Percentiles rank a stretch among this genome's conserved stretches.
These are phyloP conservation scores for Kluyveromyces aestuarii DNA, from an alignment of 805 yeast genomes.

Conservation along the genomic window DNA sequence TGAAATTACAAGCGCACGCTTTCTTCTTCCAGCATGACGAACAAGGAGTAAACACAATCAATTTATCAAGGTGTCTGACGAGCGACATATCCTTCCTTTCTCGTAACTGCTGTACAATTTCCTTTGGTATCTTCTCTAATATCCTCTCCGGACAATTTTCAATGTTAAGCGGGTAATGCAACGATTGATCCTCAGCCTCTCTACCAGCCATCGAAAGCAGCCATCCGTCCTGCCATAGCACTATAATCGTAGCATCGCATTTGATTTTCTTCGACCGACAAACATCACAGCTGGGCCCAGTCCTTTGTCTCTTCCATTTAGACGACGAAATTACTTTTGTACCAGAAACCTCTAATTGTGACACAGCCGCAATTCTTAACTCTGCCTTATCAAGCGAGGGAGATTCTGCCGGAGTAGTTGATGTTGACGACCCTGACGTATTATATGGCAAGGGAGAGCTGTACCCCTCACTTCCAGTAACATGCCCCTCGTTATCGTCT, in stretches of 20 bases:
- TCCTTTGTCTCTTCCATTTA: slow-evolving; percentile 42
- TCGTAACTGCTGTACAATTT: not conserved
- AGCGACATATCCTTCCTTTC: slow-evolving; percentile 4
- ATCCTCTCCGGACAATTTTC: not conserved
- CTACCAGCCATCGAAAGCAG: slow-evolving; percentile 7
- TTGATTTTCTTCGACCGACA: slow-evolving; percentile 63
- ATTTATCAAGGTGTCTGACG: slow-evolving; percentile 23
- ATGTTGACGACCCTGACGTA: not conserved
- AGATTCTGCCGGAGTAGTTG: not conserved
- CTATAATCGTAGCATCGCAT: slow-evolving; percentile 57
- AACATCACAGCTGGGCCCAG: slow-evolving; percentile 68
- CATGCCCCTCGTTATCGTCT: not conserved
- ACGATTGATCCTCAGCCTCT: slow-evolving; percentile 8
- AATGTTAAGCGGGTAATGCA: slow-evolving; percentile 15
- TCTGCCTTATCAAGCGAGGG: not conserved
- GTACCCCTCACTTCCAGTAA: not conserved
- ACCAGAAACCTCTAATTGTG: not conserved
- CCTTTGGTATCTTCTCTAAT: slow-evolving; percentile 3
- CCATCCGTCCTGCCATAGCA: slow-evolving; percentile 26
- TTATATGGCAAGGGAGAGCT: not conserved
- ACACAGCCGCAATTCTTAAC: too few relatives aligned
- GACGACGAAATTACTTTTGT: slow-evolving; percentile 1
- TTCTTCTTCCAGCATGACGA: slow-evolving; percentile 41
- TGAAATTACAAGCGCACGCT: slow-evolving; percentile 39
- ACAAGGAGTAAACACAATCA: slow-evolving; percentile 46